These are phyloP conservation scores for Epichloe bromicola DNA, from an alignment of 2,329 filamentous ascomycete genomes.

Conservation along the genomic window DNA sequence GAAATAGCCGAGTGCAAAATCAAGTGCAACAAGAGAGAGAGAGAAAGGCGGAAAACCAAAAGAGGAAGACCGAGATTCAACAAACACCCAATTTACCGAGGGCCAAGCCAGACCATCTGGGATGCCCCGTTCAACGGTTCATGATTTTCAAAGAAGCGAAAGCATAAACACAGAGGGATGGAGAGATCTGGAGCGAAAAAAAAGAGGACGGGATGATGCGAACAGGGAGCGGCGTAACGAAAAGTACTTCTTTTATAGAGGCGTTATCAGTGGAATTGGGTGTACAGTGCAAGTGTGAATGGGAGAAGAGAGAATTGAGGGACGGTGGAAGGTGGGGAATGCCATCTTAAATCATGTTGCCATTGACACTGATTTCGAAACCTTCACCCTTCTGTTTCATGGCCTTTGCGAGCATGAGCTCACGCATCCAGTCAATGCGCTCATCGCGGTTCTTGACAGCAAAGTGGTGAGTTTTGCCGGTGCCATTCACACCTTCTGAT, in stretches of 20 bases:
- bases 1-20: background rate
- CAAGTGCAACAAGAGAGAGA: background rate
- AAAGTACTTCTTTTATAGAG: background rate
- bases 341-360: conserved; percentile 48
- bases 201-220: background rate
- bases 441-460: conserved; percentile 78
- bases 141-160: no score
- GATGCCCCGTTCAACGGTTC: no score
- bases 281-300: no score
- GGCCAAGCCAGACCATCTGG: background rate
- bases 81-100: background rate
- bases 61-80: no score
- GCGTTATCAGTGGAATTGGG: no score
- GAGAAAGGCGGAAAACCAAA: background rate
- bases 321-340: background rate
- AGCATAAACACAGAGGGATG: no score
- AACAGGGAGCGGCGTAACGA: background rate
- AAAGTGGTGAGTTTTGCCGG: conserved; percentile 84
- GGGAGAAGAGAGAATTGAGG: background rate
- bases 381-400: conserved; percentile 73
- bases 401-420: conserved; percentile 83
- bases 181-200: background rate
- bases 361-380: conserved; percentile 72
- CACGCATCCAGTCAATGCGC: conserved; percentile 93
- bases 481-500: conserved; percentile 41